Evolutionary conservation across 176 grass and related monocot species (phyloP), one percentile per base, ranked within the genome.

Genomic region (Triticum dicoccoides): DNA sequence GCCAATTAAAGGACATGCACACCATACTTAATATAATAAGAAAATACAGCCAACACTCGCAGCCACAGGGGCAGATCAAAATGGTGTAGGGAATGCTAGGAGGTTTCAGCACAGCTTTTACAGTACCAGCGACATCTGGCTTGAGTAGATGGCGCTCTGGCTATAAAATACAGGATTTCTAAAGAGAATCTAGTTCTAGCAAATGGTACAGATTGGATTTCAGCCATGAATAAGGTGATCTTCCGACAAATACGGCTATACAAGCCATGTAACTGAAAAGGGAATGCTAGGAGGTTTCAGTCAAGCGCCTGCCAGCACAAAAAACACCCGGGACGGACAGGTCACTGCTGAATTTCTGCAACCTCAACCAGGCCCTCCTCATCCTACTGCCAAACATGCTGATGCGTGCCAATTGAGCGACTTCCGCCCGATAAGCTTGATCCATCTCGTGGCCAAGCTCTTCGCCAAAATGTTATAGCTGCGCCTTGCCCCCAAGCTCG

Each of bases 51-150:
- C 51, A 56, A 29, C 8, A 18, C 3, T 82, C 23, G 44, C 70
- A 69, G 42, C 6, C 7, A 3, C 4, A 69, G 23, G 17, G 11
- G 11, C 29, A 58, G 71, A 35, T 76, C 23, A 44, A 88, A 56
- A 87, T n/a, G 23, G 44, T 18, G 9, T 12, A 67, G 30, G 11
- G 32, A 13, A 52, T 24, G 61, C 20, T 37, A 65, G 9, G 20
- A 67, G 41, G 49, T 83, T 76, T 78, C 38, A n/a, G 24, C 6
- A 69, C 9, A 78, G 44, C 23, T 61, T 88, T 83, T 34, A 88
- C 9, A 24, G 63, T 58, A 61, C n/a, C 21, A 49, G 6, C 3
- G 23, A 47, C 2, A 56, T 83, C 35, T 83, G 21, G 52, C 37
- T 59, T 14, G 17, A 77, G 21, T 83, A 71, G 37, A 78, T 79